Evolutionary conservation across 192 early-diverging fungal genomes (phyloP), one percentile per base, ranked within the genome.

Genomic region (Pilaira anomala): DNA sequence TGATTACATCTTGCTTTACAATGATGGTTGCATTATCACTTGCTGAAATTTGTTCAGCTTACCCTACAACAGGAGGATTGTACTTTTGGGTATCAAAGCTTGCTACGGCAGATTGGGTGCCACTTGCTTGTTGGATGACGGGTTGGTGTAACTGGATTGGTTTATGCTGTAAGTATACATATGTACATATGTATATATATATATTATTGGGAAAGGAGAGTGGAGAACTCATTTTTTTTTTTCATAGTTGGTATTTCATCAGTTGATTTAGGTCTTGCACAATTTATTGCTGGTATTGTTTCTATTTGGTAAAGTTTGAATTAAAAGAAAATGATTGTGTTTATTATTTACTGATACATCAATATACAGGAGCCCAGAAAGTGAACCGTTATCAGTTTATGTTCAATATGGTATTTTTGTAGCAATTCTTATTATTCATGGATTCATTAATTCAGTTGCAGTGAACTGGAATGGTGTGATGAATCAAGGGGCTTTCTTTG

Each of bases 81-180:
- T 83, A 83, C 68, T 83, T 77, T 60, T 83, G 81, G 81, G 70
- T 72, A 5, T 75, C 75, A 26, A 51, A 68, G n/a, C 66, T 83
- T 8, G 75, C 76, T 7, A 76, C 62, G 9, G 64, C 76, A 16
- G 72, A 75, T 7, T 78, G 74, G 74, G 79, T 76, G 7, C 81
- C 81, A 7, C 65, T 83, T 26, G 74, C 74, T 14, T 77, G 73
- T 13, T 83, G 81, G 81, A 50, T 83, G 39, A 78, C 78, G 41
- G 81, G 81, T 41, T 83, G 78, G 57, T 75, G 59, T 24, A 80
- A 80, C 62, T 80, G 79, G 79, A 52, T 80, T 56, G 79, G 79
- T 40, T 62, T 82, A 67, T 66, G 67, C 58, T 69, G 73, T 66
- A 63, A 44, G 60, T 60, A 24, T 7, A 12, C 28, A 19, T 30